Conservation (phyloP, 139 green algal species). For the Yamagishiella unicocca region DNA sequence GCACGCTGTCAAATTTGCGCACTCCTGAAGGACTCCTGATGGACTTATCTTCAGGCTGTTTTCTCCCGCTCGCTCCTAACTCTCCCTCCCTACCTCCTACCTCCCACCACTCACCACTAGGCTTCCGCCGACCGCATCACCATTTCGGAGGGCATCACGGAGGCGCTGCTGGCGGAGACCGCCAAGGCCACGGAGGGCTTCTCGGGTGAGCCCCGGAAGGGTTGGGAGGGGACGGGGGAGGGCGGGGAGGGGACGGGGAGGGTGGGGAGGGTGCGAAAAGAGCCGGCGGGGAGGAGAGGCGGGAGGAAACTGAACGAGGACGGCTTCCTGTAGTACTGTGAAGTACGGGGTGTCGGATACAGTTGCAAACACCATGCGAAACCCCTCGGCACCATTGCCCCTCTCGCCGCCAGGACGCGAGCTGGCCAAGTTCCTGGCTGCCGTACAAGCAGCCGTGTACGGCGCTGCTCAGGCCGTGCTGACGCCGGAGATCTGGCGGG, state of each 20-base stretch:
- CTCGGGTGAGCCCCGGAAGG: constrained; percentile 63
- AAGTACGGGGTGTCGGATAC: too few species aligned
- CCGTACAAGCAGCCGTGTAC: constrained; percentile 92
- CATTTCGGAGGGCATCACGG: constrained; percentile 55
- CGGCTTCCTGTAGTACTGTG: too few species aligned
- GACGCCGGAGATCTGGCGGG: constrained; percentile 70
- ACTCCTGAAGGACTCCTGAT: background rate
- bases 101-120: constrained; percentile 11
- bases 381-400: background rate
- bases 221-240: background rate
- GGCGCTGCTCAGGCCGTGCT: constrained; percentile 79
- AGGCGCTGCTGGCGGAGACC: constrained; percentile 69
- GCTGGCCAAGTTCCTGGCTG: constrained; percentile 96
- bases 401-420: constrained; percentile 79
- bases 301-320: too few species aligned
- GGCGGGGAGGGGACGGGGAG: background rate
- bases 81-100: background rate
- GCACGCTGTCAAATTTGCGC: too few species aligned
- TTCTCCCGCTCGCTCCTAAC: too few species aligned
- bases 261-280: background rate
- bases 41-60: background rate
- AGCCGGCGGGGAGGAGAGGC: background rate
- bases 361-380: background rate
- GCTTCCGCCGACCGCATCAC: constrained; percentile 72
- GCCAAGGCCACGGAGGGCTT: constrained; percentile 91